Conservation (phyloP, 768 basidiomycete genomes). For the Macrolepiota fuliginosa region DNA sequence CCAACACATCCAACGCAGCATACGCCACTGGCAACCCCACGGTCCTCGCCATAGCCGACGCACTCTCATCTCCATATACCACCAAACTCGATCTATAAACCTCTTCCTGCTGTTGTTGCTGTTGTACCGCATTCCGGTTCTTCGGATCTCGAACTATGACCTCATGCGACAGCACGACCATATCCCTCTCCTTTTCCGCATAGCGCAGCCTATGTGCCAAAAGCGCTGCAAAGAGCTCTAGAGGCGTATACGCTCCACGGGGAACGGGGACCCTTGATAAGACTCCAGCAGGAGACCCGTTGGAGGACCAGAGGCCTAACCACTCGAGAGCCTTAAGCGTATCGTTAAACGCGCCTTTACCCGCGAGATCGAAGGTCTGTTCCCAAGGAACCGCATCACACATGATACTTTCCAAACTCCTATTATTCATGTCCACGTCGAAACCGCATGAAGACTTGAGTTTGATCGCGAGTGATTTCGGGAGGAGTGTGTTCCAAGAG, state of each 20-base stretch:
- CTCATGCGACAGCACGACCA: conserved; percentile 86
- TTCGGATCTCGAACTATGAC: conserved; percentile 45
- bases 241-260: conserved; percentile 34
- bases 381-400: not conserved
- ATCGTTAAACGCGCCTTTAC: not conserved
- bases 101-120: conserved; percentile 32
- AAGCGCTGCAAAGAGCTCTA: conserved; percentile 74
- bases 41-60: conserved; percentile 87
- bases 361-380: not conserved
- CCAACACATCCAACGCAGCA: conserved; percentile 69
- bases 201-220: conserved; percentile 75
- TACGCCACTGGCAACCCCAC: conserved; percentile 89
- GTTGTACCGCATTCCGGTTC: conserved; percentile 10
- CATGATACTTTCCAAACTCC: conserved; percentile 7
- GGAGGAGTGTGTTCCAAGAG: conserved; percentile 38
- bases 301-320: conserved; percentile 7
- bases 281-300: not conserved
- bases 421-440: not conserved
- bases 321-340: conserved; percentile 3
- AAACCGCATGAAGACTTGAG: conserved; percentile 7
- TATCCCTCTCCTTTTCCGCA: conserved; percentile 69
- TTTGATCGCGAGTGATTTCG: conserved; percentile 23
- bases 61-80: conserved; percentile 46
- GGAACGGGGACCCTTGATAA: not conserved
- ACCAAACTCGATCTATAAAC: conserved; percentile 68